These are phyloP conservation scores for Eucalyptus sp. DNA, from an alignment of 345 rosid species.

Conservation along the genomic window DNA sequence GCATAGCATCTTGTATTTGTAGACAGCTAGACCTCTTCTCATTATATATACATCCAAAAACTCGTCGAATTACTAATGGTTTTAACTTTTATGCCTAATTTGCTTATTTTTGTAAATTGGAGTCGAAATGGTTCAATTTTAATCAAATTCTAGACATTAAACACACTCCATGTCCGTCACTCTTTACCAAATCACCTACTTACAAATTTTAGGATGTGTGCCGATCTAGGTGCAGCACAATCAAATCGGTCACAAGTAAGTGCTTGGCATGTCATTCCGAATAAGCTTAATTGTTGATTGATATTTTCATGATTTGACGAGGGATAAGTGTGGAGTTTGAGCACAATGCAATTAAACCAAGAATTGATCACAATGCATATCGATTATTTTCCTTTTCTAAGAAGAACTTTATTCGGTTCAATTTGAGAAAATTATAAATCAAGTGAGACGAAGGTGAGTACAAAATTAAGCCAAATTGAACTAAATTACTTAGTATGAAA, in stretches of 20 bases:
- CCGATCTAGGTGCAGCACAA: accelerated
- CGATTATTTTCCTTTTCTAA: too few species aligned
- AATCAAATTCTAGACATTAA: too few species aligned
- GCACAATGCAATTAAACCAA: neutral
- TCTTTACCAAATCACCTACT: neutral
- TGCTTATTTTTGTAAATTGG: neutral
- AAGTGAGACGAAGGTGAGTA: too few species aligned
- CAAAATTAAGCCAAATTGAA: neutral
- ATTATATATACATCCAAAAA: too few species aligned
- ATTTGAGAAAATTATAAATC: too few species aligned
- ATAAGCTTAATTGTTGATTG: neutral
- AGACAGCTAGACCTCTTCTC: neutral
- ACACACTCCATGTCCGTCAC: accelerated
- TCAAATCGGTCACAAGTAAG: accelerated
- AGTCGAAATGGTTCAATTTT: accelerated
- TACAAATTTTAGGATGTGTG: too few species aligned
- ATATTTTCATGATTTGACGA: neutral
- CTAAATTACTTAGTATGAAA: accelerated
- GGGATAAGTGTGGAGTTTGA: neutral
- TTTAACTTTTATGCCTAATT: too few species aligned
- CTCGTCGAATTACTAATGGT: accelerated
- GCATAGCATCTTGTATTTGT: too few species aligned
- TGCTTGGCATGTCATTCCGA: accelerated
- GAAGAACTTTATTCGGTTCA: too few species aligned
- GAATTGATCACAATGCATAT: accelerated